A percentile compares a stretch with the other conserved stretches of the same genome.
Conservation (phyloP, 495 filamentous ascomycete genomes). For the Trichoderma reesei region DNA sequence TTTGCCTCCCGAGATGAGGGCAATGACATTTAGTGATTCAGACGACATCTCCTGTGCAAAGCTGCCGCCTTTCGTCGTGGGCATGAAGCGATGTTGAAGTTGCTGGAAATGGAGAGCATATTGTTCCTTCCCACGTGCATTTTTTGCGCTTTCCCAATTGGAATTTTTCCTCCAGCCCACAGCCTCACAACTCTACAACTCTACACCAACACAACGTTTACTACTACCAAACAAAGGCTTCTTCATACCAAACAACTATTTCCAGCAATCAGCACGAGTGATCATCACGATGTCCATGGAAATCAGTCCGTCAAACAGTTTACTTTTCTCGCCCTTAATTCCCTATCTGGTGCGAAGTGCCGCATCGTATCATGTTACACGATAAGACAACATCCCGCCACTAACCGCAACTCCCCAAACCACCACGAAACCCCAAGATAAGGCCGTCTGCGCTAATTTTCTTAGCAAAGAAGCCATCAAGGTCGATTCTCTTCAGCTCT, state of each 20-base stretch:
- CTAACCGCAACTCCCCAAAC: background rate
- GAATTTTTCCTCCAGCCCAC: background rate
- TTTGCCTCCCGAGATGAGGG: slow-evolving; percentile 90
- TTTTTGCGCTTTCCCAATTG: background rate
- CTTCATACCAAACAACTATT: background rate
- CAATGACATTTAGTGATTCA: slow-evolving; percentile 65
- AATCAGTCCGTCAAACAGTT: too few species aligned
- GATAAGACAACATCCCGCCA: background rate
- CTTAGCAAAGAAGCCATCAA: background rate
- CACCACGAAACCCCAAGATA: background rate
- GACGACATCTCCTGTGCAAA: background rate
- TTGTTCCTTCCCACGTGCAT: background rate
- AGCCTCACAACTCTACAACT: background rate
- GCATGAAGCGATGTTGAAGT: background rate
- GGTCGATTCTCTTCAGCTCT: too few species aligned
- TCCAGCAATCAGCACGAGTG: background rate
- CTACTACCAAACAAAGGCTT: too few species aligned
- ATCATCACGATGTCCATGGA: too few species aligned
- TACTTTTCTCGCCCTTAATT: too few species aligned
- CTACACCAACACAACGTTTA: background rate
- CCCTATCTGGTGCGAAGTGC: too few species aligned
- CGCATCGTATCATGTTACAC: background rate
- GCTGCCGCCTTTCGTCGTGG: background rate
- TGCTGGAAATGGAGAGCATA: background rate
- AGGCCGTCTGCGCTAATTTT: background rate